Evolutionary conservation across 805 yeast species (phyloP).

Genomic region (Lipomyces sp.): DNA sequence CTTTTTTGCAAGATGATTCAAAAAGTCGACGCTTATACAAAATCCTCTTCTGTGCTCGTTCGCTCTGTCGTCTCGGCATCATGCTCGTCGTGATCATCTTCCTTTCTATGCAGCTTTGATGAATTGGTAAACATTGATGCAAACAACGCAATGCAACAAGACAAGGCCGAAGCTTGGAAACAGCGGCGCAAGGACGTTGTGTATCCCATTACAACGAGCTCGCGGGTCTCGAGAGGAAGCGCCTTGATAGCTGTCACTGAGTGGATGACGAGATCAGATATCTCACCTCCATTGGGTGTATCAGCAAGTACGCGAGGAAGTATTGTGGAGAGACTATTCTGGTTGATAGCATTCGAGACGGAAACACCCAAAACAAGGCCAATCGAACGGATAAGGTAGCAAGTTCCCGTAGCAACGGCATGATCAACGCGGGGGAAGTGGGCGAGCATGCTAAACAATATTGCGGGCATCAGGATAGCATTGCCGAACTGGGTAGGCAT

Average conservation of each 20-base stretch:
- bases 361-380: conserved; percentile 87
- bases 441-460: conserved; percentile 74
- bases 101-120: conserved; percentile 26
- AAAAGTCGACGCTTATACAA: conserved; percentile 14
- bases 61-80: conserved; percentile 1
- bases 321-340: conserved; percentile 49
- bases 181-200: conserved; percentile 56
- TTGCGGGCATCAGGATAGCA: conserved; percentile 69
- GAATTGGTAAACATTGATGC: conserved; percentile 32
- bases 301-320: conserved; percentile 42
- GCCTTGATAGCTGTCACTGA: conserved; percentile 56
- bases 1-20: not conserved
- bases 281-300: conserved; percentile 38
- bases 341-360: conserved; percentile 67
- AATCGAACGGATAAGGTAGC: conserved; percentile 82
- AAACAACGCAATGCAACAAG: conserved; percentile 24
- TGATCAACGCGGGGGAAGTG: conserved; percentile 70
- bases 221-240: conserved; percentile 53
- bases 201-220: conserved; percentile 53
- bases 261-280: conserved; percentile 52
- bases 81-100: conserved; percentile 31
- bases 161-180: conserved; percentile 41
- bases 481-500: conserved; percentile 67
- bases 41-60: conserved; percentile 26
- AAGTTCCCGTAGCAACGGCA: conserved; percentile 87